Percentiles rank a stretch among this genome's conserved stretches.
These are phyloP conservation scores for Xylaria sp. DNA, from an alignment of 2,329 filamentous ascomycete species.

Conservation along the genomic window DNA sequence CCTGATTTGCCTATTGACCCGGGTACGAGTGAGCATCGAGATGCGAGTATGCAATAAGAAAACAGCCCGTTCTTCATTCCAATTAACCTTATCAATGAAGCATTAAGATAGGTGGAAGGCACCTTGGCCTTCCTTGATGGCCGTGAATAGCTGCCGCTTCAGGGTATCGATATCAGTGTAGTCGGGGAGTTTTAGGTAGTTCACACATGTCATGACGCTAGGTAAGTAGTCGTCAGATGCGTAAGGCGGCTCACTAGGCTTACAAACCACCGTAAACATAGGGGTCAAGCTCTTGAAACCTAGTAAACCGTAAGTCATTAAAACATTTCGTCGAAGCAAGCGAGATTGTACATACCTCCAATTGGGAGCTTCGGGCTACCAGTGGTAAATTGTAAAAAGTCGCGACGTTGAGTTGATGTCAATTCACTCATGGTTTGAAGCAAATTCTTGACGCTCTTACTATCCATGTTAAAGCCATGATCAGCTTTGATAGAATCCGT, in stretches of 20 bases:
- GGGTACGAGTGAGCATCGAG: conserved; percentile 34
- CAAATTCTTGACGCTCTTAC: conserved; percentile 91
- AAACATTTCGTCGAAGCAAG: not conserved
- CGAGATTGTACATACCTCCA: conserved; percentile 74
- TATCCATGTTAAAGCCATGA: conserved; percentile 98
- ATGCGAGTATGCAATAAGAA: conserved; percentile 35
- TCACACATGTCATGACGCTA: conserved; percentile 99
- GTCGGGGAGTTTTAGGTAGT: conserved; percentile 97
- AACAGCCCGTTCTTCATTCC: conserved; percentile 20
- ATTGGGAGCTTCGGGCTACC: conserved; percentile 98
- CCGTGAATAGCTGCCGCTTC: conserved; percentile 80
- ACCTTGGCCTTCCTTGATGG: conserved; percentile 94
- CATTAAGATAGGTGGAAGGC: conserved; percentile 92
- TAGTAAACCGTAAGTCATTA: conserved; percentile 56
- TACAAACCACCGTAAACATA: conserved; percentile 99
- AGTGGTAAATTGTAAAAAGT: conserved; percentile 97
- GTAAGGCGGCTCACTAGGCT: conserved; percentile 94
- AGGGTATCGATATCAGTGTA: conserved; percentile 84
- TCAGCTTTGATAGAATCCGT: conserved; percentile 99
- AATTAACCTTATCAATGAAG: not conserved
- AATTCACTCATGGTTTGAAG: conserved; percentile 95
- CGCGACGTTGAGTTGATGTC: conserved; percentile 76
- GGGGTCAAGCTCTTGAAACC: conserved; percentile 97
- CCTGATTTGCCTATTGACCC: conserved; percentile 27
- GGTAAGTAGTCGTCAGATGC: conserved; percentile 97